Base-by-base conservation (phyloP, 768 basidiomycete genomes). In the Artomyces pyxidatus region DNA sequence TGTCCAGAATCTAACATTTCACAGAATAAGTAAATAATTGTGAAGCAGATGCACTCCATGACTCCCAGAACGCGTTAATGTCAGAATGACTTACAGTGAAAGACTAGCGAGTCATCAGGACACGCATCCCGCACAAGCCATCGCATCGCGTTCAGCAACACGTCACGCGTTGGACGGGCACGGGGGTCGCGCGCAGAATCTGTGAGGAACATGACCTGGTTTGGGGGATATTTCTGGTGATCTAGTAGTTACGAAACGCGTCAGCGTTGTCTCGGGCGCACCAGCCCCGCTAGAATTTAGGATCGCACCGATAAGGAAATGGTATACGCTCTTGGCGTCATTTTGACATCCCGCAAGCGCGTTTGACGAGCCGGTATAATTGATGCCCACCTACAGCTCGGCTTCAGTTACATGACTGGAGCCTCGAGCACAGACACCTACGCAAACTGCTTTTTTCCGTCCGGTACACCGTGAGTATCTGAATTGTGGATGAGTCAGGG, bases 401-500 rank as follows among this genome's bases (percentile, higher is more conserved):
- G 19, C 32, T 30, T 28, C 37, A 47, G n/a, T 19, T 11, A n/a
- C 3, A 29, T 37, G 22, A 22, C 23, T 41, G 16, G 25, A 9
- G 25, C 39, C 22, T 22, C 4, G 9, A 30, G 27, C n/a, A 37
- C 3, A 23, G 21, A 37, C 22, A 65, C 86, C 52, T 64, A 93
- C 89, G 50, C 85, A 85, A 10, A 98, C 72, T 0, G 92, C 95
- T 65, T 92, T 97, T 66, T 83, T 85, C 66, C 73, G 81, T 26
- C 92, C 89, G 17, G 69, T 89, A 61, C 94, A 96, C 58, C 90
- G 88, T 2, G 90, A 93, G 59, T 90, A 92, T 58, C 88, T 83
- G 71, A 90, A 93, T 19, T 54, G 23, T 10, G 55, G 57, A 22
- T 56, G 57, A 21, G 26, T 26, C n/a, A 27, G 25, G 6, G 30